Evolutionary conservation across 1,284 basidiomycete species (phyloP).

Genomic region (Porogramme epimiltina): DNA sequence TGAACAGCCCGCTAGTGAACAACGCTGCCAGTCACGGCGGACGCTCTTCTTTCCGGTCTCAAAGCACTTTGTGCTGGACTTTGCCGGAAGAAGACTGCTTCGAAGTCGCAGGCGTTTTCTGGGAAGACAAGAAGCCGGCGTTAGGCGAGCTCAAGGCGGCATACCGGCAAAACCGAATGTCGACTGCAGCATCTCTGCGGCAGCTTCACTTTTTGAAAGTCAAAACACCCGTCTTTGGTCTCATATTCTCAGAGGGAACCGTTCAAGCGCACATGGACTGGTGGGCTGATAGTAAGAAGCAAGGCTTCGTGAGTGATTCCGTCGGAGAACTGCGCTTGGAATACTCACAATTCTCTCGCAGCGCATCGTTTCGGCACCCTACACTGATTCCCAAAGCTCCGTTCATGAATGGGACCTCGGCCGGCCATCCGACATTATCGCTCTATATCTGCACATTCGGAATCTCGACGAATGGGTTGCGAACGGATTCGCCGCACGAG

Average conservation of each 20-base stretch:
- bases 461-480: slow-evolving; percentile 57
- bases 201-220: slow-evolving; percentile 53
- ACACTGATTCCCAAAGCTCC: slow-evolving; percentile 27
- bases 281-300: slow-evolving; percentile 38
- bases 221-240: slow-evolving; percentile 50
- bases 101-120: slow-evolving; percentile 54
- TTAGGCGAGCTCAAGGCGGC: slow-evolving; percentile 51
- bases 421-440: slow-evolving; percentile 45
- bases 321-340: slow-evolving; percentile 2
- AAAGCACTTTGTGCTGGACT: slow-evolving; percentile 49
- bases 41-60: slow-evolving; percentile 51
- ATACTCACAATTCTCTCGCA: slow-evolving; percentile 22
- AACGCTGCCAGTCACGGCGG: slow-evolving; percentile 36
- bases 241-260: slow-evolving; percentile 53
- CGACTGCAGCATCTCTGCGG: slow-evolving; percentile 48
- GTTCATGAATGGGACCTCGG: slow-evolving; percentile 52
- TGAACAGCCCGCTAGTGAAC: slow-evolving; percentile 37
- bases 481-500: slow-evolving; percentile 31
- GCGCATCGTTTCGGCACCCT: slow-evolving; percentile 54
- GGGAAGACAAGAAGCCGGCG: slow-evolving; percentile 61
- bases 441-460: slow-evolving; percentile 53
- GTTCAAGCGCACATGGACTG: slow-evolving; percentile 61
- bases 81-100: slow-evolving; percentile 47
- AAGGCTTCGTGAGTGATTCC: slow-evolving; percentile 33
- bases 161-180: slow-evolving; percentile 60